Evolutionary conservation across 805 yeast genomes (phyloP).

Genomic region (Debaryomyces tyrocola): DNA sequence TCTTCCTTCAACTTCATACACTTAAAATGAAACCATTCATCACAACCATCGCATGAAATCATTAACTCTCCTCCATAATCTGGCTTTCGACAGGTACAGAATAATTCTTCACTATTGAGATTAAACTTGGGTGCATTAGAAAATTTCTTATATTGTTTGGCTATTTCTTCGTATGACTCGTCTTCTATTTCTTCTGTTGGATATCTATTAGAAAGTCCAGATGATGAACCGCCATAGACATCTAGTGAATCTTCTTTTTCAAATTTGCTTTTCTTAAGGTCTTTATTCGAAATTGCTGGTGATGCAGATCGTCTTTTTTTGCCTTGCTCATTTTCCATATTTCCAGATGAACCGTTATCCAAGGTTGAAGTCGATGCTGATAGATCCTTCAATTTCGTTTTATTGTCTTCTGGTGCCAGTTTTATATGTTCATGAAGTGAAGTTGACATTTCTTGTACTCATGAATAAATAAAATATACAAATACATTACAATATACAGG

Average conservation of each 20-base stretch:
- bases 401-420: not conserved
- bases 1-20: slow-evolving; percentile 63
- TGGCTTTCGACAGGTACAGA: slow-evolving; percentile 74
- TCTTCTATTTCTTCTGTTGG: slow-evolving; percentile 12
- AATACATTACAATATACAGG: not conserved
- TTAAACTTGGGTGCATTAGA: slow-evolving; percentile 40
- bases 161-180: slow-evolving; percentile 31
- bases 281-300: slow-evolving; percentile 1
- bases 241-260: not conserved
- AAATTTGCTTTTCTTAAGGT: not conserved
- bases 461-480: not conserved
- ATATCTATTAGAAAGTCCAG: not conserved
- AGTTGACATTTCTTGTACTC: not conserved
- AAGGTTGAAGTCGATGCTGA: not conserved
- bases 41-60: slow-evolving; percentile 96
- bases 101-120: slow-evolving; percentile 60
- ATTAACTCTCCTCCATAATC: slow-evolving; percentile 76
- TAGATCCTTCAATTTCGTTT: not conserved
- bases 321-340: slow-evolving; percentile 1
- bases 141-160: slow-evolving; percentile 39
- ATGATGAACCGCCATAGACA: not conserved
- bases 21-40: slow-evolving; percentile 88
- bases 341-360: not conserved
- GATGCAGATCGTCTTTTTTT: slow-evolving; percentile 5
- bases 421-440: not conserved